These are phyloP conservation scores for Exsudoporus floridanus DNA, from an alignment of 1,284 basidiomycete genomes.

Conservation along the genomic window DNA sequence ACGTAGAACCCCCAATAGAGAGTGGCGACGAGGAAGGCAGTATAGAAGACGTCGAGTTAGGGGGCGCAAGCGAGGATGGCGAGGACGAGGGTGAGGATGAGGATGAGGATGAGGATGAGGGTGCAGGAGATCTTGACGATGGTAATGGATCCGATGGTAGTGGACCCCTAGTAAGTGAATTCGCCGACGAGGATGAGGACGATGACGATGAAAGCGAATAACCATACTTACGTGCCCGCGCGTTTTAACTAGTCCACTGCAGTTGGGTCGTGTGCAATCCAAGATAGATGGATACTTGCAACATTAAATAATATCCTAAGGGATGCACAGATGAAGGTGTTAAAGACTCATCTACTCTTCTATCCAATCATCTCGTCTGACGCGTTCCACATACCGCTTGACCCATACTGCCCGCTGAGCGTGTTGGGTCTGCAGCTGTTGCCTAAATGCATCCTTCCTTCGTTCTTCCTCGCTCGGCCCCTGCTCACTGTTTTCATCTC, in stretches of 20 bases:
- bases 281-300: slow-evolving; percentile 2
- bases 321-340: slow-evolving; percentile 18
- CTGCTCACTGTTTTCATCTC: slow-evolving; percentile 38
- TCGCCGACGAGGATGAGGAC: slow-evolving; percentile 68
- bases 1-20: slow-evolving; percentile 65
- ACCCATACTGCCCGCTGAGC: slow-evolving; percentile 60
- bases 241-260: not conserved
- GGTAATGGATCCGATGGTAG: slow-evolving; percentile 54
- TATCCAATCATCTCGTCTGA: slow-evolving; percentile 64
- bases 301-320: slow-evolving; percentile 3
- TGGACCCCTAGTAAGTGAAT: slow-evolving; percentile 55
- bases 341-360: slow-evolving; percentile 47
- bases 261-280: not conserved
- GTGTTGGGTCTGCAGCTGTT: slow-evolving; percentile 47
- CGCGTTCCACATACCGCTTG: slow-evolving; percentile 61
- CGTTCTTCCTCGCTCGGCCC: slow-evolving; percentile 31
- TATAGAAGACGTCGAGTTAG: slow-evolving; percentile 67
- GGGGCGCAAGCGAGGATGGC: slow-evolving; percentile 56
- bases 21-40: slow-evolving; percentile 65
- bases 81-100: slow-evolving; percentile 52
- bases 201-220: slow-evolving; percentile 59
- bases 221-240: not conserved
- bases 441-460: slow-evolving; percentile 36
- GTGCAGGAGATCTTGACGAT: slow-evolving; percentile 47
- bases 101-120: slow-evolving; percentile 47